These are phyloP conservation scores for Amylocarpus encephaloides DNA, from an alignment of 2,329 filamentous ascomycete genomes.

Conservation along the genomic window DNA sequence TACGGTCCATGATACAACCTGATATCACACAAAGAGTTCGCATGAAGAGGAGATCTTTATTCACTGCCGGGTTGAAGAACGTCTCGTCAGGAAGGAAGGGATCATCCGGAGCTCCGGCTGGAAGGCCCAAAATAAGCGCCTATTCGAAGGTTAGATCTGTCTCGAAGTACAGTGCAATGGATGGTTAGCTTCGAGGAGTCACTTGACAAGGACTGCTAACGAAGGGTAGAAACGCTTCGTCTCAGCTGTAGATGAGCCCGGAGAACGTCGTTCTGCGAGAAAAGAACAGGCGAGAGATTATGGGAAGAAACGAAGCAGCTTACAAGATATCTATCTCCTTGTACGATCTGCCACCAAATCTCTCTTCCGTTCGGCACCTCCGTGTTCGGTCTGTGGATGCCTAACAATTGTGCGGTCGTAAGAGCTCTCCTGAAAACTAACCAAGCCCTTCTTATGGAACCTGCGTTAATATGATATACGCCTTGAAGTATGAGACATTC, in stretches of 20 bases:
- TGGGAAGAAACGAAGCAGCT: not conserved
- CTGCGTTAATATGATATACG: constrained; percentile 41
- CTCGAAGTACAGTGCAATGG: not conserved
- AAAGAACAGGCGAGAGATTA: not conserved
- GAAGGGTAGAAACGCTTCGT: too few relatives aligned
- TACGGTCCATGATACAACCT: constrained; percentile 26
- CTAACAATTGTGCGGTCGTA: constrained; percentile 35
- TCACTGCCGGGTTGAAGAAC: constrained; percentile 22
- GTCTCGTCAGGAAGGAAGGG: constrained; percentile 20
- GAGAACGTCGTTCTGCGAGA: not conserved
- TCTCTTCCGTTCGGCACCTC: constrained; percentile 2
- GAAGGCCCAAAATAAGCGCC: constrained; percentile 26
- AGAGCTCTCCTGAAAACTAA: constrained; percentile 42
- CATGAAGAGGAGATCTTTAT: constrained; percentile 20
- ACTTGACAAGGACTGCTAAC: too few relatives aligned
- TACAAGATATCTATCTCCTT: constrained; percentile 13
- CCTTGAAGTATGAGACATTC: constrained; percentile 45
- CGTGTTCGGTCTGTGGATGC: constrained; percentile 5
- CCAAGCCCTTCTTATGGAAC: constrained; percentile 45
- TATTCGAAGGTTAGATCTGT: not conserved
- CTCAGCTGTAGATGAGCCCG: too few relatives aligned
- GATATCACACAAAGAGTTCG: constrained; percentile 22
- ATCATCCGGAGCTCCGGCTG: constrained; percentile 18
- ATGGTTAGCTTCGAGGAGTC: too few relatives aligned
- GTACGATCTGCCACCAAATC: constrained; percentile 13